Conservation (phyloP, 345 rosid species). For the Arabidopsis arenosa region DNA sequence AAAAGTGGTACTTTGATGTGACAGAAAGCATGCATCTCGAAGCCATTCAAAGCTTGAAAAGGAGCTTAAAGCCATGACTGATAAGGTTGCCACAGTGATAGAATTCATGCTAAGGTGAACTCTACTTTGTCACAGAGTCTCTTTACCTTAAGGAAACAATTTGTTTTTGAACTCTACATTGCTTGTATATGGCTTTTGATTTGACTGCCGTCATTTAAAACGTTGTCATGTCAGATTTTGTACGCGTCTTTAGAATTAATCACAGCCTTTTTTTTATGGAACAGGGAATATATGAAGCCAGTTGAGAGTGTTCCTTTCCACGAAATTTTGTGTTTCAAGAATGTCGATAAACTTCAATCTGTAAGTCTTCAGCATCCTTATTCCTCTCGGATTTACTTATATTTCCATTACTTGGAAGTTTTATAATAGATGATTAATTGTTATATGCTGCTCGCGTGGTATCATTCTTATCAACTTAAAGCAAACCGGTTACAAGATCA, state of each 20-base stretch:
- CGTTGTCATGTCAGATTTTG: neutral
- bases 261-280: constrained; percentile 30
- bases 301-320: constrained; percentile 70
- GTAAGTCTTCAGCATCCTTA: constrained; percentile 56
- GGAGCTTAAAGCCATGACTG: constrained; percentile 55
- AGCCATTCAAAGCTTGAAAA: constrained; percentile 51
- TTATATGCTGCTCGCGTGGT: constrained; percentile 17
- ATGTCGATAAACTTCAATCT: constrained; percentile 68
- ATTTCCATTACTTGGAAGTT: constrained; percentile 16
- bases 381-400: constrained; percentile 26
- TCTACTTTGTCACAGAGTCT: constrained; percentile 16
- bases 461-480: constrained; percentile 26
- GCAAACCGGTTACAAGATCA: constrained; percentile 24
- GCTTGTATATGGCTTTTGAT: constrained; percentile 16
- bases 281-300: constrained; percentile 81
- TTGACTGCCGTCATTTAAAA: neutral
- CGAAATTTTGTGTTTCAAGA: constrained; percentile 81
- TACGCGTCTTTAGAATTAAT: constrained; percentile 2
- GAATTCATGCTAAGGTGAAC: constrained; percentile 72
- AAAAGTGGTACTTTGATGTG: constrained; percentile 27
- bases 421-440: constrained; percentile 1
- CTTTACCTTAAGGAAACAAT: constrained; percentile 14
- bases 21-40: constrained; percentile 68
- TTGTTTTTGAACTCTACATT: constrained; percentile 14
- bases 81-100: constrained; percentile 60